Base-by-base conservation (phyloP, 2,329 filamentous ascomycete genomes). In the Penicillium concentricum region DNA sequence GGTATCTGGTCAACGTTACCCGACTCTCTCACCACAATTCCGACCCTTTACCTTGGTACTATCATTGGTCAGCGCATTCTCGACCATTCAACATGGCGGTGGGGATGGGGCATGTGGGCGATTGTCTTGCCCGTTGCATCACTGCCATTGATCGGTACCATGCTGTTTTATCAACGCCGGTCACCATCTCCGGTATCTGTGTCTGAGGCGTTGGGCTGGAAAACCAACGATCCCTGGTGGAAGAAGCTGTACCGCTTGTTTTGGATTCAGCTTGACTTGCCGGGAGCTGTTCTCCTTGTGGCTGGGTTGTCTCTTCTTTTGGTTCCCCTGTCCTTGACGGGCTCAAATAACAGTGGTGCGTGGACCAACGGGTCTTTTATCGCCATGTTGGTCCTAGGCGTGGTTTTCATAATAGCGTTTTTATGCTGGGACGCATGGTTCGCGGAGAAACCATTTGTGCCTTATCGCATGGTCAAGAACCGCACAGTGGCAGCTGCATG, bases 1-100 rank as follows among this genome's bases (percentile, higher is more conserved):
- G 84, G 84, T 15, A 69, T 88, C 4, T 79, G 84, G 62, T 83
- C 82, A 4, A 83, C 81, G 2, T 73, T 83, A 16, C 84, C 85
- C 0, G 87, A 86, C 63, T 74, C 87, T 16, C 75, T 84, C 56
- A 87, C 83, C 9, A 64, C 60, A 2, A 45, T 67, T 6, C 62
- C 63, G 0, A 62, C 64, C 2, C 80, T 85, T 5, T 88, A 84
- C 81, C 77, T 85, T 37, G 85, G 84, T 1, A 79, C 83, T 2
- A 66, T 66, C 2, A 64, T 78, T 2, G 72, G 67, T 8, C 68
- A 76, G 8, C 66, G 62, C 9, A 65, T 78, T 12, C 67, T 78
- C 2, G 61, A 67, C 2, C 63, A 75, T 53, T 70, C 74, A 0
- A 70, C 70, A 1, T 78, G 76, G 76, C 69, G 76, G 30, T 78